Percentiles rank a stretch among this genome's conserved stretches.
phyloP scores from a whole-genome alignment of 1,284 basidiomycete genomes.

The Cryptococcus neoformans region DNA sequence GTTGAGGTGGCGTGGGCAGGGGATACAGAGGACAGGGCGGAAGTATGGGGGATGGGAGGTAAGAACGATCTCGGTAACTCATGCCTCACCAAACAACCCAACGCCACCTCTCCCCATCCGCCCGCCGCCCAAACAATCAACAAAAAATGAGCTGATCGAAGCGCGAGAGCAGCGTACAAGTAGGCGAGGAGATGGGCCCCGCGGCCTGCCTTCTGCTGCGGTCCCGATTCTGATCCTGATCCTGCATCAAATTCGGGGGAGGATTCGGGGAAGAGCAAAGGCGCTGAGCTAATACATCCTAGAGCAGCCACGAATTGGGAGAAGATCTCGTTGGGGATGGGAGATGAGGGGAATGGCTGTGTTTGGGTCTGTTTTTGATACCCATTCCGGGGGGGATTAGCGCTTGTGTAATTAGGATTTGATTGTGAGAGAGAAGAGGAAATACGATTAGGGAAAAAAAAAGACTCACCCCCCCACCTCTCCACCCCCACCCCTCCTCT shows the following conservation, averaged over 20 bases:
- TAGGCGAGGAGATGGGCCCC: slow-evolving; percentile 46
- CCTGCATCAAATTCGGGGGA: slow-evolving; percentile 31
- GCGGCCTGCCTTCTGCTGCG: slow-evolving; percentile 24
- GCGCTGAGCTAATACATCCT: slow-evolving; percentile 33
- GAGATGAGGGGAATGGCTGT: slow-evolving; percentile 37
- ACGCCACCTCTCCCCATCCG: slow-evolving; percentile 78
- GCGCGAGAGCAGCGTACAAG: slow-evolving; percentile 40
- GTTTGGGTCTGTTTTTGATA: slow-evolving; percentile 20
- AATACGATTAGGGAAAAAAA: background rate
- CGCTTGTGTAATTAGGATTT: background rate
- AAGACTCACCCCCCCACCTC: slow-evolving; percentile 59
- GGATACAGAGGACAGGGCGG: no score
- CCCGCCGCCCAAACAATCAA: slow-evolving; percentile 79
- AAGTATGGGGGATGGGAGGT: slow-evolving; percentile 37
- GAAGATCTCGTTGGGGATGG: slow-evolving; percentile 42
- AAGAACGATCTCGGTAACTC: slow-evolving; percentile 55
- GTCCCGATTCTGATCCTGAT: slow-evolving; percentile 14
- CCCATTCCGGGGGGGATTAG: no score
- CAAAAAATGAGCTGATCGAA: slow-evolving; percentile 43
- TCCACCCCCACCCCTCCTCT: slow-evolving; percentile 76
- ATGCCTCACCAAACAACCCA: slow-evolving; percentile 64
- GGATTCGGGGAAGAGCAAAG: slow-evolving; percentile 38
- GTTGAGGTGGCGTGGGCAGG: no score
- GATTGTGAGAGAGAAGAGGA: background rate
- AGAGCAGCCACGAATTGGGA: slow-evolving; percentile 38